phyloP scores from a whole-genome alignment of 2,329 filamentous ascomycete genomes.

The Talaromyces verruculosus region DNA sequence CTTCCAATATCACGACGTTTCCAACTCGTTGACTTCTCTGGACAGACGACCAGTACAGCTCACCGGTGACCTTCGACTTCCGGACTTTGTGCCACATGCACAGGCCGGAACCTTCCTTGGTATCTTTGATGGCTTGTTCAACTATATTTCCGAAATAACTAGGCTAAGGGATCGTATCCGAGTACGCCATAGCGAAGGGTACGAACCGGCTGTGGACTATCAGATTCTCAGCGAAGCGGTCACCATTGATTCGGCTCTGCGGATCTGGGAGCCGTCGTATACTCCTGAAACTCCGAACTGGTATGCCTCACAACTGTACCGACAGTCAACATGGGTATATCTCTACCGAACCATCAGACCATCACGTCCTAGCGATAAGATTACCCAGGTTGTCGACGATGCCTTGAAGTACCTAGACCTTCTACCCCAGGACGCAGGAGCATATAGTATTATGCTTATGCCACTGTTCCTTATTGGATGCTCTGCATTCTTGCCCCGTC shows the following conservation, averaged over 20 bases:
- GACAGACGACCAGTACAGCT: constrained; percentile 55
- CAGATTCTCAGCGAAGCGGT: constrained; percentile 69
- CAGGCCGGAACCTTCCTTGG: constrained; percentile 67
- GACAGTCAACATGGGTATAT: constrained; percentile 64
- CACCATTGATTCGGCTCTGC: constrained; percentile 72
- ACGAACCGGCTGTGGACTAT: constrained; percentile 72
- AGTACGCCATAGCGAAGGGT: constrained; percentile 59
- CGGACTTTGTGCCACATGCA: constrained; percentile 55
- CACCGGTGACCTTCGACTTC: constrained; percentile 54
- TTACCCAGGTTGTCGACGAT: constrained; percentile 58
- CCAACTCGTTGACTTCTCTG: constrained; percentile 57
- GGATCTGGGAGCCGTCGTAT: constrained; percentile 68
- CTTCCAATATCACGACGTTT: constrained; percentile 76
- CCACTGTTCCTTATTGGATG: constrained; percentile 63
- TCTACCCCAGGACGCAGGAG: constrained; percentile 55
- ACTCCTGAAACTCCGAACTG: constrained; percentile 54
- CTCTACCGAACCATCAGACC: constrained; percentile 61
- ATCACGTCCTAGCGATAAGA: constrained; percentile 56
- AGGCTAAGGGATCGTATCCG: constrained; percentile 73
- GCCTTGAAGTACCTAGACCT: constrained; percentile 58
- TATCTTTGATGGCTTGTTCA: constrained; percentile 78
- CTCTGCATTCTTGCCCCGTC: constrained; percentile 56
- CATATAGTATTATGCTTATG: constrained; percentile 61
- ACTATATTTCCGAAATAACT: constrained; percentile 75
- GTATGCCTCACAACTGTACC: constrained; percentile 59